phyloP scores from a whole-genome alignment of 164 flowering plant genomes.

The Magnolia kwangsiensis region DNA sequence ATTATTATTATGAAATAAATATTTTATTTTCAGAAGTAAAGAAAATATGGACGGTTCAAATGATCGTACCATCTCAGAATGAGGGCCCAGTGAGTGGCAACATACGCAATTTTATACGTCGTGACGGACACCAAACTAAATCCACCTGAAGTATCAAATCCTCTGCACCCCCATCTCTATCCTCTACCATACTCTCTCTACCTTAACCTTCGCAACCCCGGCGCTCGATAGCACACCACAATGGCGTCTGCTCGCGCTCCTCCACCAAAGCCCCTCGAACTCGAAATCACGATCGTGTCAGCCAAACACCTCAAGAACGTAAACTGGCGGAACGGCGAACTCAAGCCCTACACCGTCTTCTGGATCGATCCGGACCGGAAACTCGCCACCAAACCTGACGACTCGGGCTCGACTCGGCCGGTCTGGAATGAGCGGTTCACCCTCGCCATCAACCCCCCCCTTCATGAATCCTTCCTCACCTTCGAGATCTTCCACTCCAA shows the following conservation, averaged over 20 bases:
- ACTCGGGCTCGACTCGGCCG: conserved; percentile 61
- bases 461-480: conserved; percentile 39
- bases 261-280: conserved; percentile 38
- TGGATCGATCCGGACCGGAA: conserved; percentile 73
- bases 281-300: conserved; percentile 68
- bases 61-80: too few species aligned
- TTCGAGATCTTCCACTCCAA: conserved; percentile 72
- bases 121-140: too few species aligned
- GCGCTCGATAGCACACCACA: conserved; percentile 7
- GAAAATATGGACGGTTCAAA: too few species aligned
- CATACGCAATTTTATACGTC: too few species aligned
- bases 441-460: conserved; percentile 44
- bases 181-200: neutral
- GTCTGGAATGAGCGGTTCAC: conserved; percentile 81
- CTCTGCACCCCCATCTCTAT: neutral
- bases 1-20: too few species aligned
- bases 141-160: too few species aligned
- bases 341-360: conserved; percentile 68
- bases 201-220: neutral
- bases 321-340: conserved; percentile 77
- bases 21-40: too few species aligned
- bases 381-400: conserved; percentile 64
- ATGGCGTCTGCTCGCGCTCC: conserved; percentile 22
- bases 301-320: conserved; percentile 90
- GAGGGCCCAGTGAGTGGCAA: too few species aligned